Conservation (phyloP, 2,329 filamentous ascomycete genomes). For the Fusarium vanettenii region DNA sequence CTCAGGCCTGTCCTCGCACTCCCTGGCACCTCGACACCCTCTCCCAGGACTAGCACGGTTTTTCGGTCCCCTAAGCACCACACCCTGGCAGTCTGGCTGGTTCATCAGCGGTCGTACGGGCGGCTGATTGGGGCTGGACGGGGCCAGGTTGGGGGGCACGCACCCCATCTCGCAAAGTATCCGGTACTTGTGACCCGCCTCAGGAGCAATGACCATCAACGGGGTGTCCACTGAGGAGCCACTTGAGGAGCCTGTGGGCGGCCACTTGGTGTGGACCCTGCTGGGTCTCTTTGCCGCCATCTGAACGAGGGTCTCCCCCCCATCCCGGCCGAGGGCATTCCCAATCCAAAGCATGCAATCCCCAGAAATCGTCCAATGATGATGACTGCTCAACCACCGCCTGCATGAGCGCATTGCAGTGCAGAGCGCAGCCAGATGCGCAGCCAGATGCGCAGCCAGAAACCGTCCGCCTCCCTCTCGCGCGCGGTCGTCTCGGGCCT, state of each 20-base stretch:
- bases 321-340: constrained; percentile 22
- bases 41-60: constrained; percentile 26
- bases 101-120: constrained; percentile 41
- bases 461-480: background rate
- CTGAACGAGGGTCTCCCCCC: constrained; percentile 30
- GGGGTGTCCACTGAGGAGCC: constrained; percentile 29
- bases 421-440: background rate
- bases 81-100: constrained; percentile 36
- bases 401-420: constrained; percentile 30
- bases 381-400: constrained; percentile 31
- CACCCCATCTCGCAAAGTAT: constrained; percentile 33
- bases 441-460: constrained; percentile 3
- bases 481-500: constrained; percentile 1
- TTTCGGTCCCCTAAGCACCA: constrained; percentile 28
- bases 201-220: constrained; percentile 27
- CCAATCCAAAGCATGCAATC: constrained; percentile 10
- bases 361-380: constrained; percentile 38
- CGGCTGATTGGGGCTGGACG: constrained; percentile 37
- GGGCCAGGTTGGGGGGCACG: constrained; percentile 24
- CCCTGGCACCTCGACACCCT: constrained; percentile 34
- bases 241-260: constrained; percentile 16
- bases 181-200: constrained; percentile 37
- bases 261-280: constrained; percentile 27
- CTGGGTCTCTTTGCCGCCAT: constrained; percentile 37
- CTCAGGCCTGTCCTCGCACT: constrained; percentile 23